Conservation (phyloP, 768 basidiomycete genomes). For the Ramaria sp. region DNA sequence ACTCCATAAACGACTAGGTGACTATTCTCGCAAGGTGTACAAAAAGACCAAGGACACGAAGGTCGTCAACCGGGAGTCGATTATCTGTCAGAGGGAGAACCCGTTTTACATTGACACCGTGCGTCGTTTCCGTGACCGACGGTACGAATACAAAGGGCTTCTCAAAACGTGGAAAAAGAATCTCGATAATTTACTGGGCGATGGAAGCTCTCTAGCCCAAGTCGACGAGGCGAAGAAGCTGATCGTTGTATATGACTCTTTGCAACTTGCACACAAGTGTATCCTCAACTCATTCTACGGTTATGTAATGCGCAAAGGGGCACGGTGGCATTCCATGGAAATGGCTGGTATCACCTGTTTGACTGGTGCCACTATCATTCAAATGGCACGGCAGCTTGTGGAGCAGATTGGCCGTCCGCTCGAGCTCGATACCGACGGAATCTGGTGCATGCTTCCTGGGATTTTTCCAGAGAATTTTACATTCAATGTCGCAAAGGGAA, state of each 20-base stretch:
- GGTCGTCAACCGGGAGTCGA: constrained; percentile 85
- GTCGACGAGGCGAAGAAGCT: constrained; percentile 97
- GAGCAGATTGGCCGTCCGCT: constrained; percentile 97
- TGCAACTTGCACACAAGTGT: constrained; percentile 98
- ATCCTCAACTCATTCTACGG: constrained; percentile 99
- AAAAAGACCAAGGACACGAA: constrained; percentile 97
- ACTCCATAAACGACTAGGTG: constrained; percentile 92
- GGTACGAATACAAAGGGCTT: constrained; percentile 97
- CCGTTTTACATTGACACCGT: constrained; percentile 99
- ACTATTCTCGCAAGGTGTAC: constrained; percentile 98
- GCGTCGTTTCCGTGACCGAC: constrained; percentile 89
- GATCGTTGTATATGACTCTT: constrained; percentile 96
- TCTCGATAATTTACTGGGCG: constrained; percentile 61
- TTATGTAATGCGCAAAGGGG: constrained; percentile 99
- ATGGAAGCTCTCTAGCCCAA: constrained; percentile 68
- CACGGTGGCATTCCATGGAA: constrained; percentile 24
- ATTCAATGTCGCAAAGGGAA: constrained; percentile 83
- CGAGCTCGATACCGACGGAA: constrained; percentile 97
- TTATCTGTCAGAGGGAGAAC: constrained; percentile 95
- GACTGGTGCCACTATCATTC: constrained; percentile 95
- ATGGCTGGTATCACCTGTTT: constrained; percentile 99
- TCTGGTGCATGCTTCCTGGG: constrained; percentile 99
- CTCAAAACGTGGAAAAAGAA: constrained; percentile 99
- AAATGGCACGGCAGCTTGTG: constrained; percentile 95
- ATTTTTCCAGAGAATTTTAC: constrained; percentile 98